These are phyloP conservation scores for Paraleonurus japonicus DNA, from an alignment of 257 asterid genomes.

Conservation along the genomic window DNA sequence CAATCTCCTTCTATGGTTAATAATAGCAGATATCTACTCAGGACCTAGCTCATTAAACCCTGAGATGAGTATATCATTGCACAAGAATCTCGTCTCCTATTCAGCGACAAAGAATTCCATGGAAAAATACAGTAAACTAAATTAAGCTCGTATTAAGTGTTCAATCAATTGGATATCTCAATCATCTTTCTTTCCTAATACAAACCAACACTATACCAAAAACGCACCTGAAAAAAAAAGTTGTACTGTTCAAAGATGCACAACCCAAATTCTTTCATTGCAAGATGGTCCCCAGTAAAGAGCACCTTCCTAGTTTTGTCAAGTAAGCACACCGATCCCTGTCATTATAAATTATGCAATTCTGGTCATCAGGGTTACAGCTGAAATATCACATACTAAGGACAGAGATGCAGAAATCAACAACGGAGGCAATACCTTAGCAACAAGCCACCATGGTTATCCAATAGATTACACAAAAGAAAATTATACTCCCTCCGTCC, in stretches of 20 bases:
- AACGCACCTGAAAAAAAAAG: slow-evolving; percentile 55
- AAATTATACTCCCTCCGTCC: too few relatives aligned
- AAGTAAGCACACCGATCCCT: slow-evolving; percentile 71
- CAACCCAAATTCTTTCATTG: slow-evolving; percentile 49
- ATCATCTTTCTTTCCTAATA: not conserved
- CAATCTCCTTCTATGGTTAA: not conserved
- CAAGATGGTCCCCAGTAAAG: slow-evolving; percentile 70
- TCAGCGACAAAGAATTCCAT: not conserved
- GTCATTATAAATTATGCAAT: slow-evolving; percentile 28
- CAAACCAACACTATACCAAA: not conserved
- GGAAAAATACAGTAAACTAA: not conserved
- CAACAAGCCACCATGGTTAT: slow-evolving; percentile 3
- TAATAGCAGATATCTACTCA: not conserved
- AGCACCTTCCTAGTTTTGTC: slow-evolving; percentile 53
- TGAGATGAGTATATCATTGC: not conserved
- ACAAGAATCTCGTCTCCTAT: not conserved
- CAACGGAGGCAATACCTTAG: not conserved
- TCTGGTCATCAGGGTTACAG: slow-evolving; percentile 12
- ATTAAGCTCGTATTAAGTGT: not conserved
- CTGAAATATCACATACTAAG: not conserved
- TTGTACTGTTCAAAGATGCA: slow-evolving; percentile 49
- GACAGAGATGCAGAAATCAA: slow-evolving; percentile 16
- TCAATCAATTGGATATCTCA: not conserved
- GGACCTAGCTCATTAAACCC: not conserved
- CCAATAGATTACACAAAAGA: not conserved